These are phyloP conservation scores for Euptelea pleiosperma DNA, from an alignment of 164 flowering plant genomes.

Conservation along the genomic window DNA sequence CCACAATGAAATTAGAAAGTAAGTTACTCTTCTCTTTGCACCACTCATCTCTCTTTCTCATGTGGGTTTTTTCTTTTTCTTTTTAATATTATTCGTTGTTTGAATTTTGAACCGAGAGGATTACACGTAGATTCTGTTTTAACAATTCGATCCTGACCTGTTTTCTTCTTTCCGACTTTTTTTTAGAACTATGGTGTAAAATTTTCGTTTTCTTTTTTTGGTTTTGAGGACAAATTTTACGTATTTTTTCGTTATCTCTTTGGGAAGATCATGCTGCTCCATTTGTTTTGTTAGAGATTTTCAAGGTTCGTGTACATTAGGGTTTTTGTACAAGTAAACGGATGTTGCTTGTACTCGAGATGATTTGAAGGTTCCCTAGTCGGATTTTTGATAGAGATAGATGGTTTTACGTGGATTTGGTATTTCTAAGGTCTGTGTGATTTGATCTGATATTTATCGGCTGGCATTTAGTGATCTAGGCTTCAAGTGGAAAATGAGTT, in stretches of 20 bases:
- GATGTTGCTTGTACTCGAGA: background rate
- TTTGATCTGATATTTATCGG: background rate
- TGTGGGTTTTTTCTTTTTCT: background rate
- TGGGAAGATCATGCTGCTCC: background rate
- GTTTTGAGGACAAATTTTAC: background rate
- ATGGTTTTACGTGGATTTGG: conserved; percentile 2
- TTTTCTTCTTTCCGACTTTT: background rate
- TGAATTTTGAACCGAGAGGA: background rate
- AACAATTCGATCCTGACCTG: background rate
- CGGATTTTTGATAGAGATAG: background rate
- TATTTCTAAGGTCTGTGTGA: background rate
- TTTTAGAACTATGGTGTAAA: background rate
- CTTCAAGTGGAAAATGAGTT: background rate
- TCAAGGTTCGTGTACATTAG: no score
- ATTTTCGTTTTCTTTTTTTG: background rate
- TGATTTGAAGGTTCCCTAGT: background rate
- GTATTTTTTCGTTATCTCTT: background rate
- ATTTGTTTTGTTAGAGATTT: background rate
- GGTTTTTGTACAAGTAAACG: background rate
- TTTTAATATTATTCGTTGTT: background rate
- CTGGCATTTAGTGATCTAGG: background rate
- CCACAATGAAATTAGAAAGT: background rate
- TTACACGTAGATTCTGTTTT: conserved; percentile 8
- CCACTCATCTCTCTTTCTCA: no score
- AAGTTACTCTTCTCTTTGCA: background rate